Evolutionary conservation across 2,329 filamentous ascomycete species (phyloP).

Genomic region (Diaporthe citrichinensis): DNA sequence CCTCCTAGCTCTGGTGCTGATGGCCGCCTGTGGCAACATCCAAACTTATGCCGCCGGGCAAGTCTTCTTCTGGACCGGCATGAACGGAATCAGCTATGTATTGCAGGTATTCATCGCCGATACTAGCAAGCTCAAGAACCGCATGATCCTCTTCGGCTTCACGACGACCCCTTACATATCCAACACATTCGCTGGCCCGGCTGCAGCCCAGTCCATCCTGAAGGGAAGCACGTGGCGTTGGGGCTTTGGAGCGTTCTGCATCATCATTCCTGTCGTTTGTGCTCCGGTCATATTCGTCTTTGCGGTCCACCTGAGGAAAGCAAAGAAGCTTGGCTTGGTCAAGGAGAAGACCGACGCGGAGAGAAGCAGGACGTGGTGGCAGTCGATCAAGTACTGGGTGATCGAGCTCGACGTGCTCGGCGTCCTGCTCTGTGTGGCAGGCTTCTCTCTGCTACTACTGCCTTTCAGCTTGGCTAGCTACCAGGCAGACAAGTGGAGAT

Average conservation of each 20-base stretch:
- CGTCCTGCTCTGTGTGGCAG: slow-evolving; percentile 26
- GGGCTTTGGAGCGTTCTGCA: slow-evolving; percentile 14
- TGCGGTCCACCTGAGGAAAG: slow-evolving; percentile 15
- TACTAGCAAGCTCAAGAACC: slow-evolving; percentile 30
- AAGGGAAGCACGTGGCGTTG: slow-evolving; percentile 24
- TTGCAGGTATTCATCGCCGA: slow-evolving; percentile 28
- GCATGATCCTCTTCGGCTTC: slow-evolving; percentile 30
- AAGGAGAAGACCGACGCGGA: slow-evolving; percentile 7
- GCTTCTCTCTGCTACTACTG: slow-evolving; percentile 23
- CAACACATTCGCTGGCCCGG: slow-evolving; percentile 30
- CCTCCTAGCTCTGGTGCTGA: slow-evolving; percentile 26
- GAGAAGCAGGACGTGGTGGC: slow-evolving; percentile 4
- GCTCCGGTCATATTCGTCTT: slow-evolving; percentile 17
- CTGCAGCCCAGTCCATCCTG: not conserved
- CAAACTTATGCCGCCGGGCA: slow-evolving; percentile 33
- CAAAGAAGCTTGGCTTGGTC: slow-evolving; percentile 16
- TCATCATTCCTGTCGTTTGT: slow-evolving; percentile 24
- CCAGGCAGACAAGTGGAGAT: slow-evolving; percentile 34
- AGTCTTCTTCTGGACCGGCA: slow-evolving; percentile 34
- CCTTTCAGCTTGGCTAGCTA: slow-evolving; percentile 37
- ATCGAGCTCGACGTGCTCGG: slow-evolving; percentile 17
- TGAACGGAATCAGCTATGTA: slow-evolving; percentile 33
- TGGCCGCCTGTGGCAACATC: slow-evolving; percentile 28
- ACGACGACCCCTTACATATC: slow-evolving; percentile 30
- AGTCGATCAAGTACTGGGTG: slow-evolving; percentile 11